Evolutionary conservation across 1,284 basidiomycete species (phyloP).

Genomic region (Peniophora sp.): DNA sequence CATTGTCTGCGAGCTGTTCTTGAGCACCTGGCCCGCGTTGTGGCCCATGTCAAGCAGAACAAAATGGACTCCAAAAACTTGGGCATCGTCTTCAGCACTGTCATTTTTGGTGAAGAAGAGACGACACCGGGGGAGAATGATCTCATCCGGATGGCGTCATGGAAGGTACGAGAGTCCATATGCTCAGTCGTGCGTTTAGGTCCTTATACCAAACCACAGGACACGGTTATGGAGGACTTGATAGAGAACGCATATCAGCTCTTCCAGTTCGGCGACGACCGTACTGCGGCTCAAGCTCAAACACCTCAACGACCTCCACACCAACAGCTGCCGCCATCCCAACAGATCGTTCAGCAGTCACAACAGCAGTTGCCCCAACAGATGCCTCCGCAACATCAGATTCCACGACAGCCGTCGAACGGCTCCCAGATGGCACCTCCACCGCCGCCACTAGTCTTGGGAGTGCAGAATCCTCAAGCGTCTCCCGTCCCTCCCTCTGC

Average conservation of each 20-base stretch:
- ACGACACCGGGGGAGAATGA: slow-evolving; percentile 61
- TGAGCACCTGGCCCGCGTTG: slow-evolving; percentile 81
- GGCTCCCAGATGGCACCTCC: slow-evolving; percentile 11
- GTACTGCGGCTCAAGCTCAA: slow-evolving; percentile 33
- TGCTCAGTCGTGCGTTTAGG: slow-evolving; percentile 4
- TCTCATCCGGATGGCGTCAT: slow-evolving; percentile 60
- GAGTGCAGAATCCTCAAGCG: neutral
- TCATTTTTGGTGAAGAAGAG: slow-evolving; percentile 88
- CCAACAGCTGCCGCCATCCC: neutral
- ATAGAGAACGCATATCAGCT: slow-evolving; percentile 60
- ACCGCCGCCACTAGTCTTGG: slow-evolving; percentile 1
- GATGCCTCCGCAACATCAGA: slow-evolving; percentile 56
- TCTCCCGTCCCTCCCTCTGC: too few species aligned
- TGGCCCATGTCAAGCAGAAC: slow-evolving; percentile 64
- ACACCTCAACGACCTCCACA: slow-evolving; percentile 46
- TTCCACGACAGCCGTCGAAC: slow-evolving; percentile 11
- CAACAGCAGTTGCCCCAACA: neutral
- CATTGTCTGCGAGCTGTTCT: slow-evolving; percentile 83
- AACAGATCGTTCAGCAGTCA: too few species aligned
- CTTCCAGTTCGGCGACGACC: slow-evolving; percentile 28
- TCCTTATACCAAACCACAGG: slow-evolving; percentile 37
- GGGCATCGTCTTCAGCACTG: slow-evolving; percentile 78
- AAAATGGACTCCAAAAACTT: slow-evolving; percentile 95
- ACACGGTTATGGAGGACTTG: slow-evolving; percentile 82
- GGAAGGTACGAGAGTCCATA: slow-evolving; percentile 47